Evolutionary conservation across 345 rosid genomes (phyloP), one percentile per base, ranked within the genome.

Genomic region (Euphorbia tirucalli): DNA sequence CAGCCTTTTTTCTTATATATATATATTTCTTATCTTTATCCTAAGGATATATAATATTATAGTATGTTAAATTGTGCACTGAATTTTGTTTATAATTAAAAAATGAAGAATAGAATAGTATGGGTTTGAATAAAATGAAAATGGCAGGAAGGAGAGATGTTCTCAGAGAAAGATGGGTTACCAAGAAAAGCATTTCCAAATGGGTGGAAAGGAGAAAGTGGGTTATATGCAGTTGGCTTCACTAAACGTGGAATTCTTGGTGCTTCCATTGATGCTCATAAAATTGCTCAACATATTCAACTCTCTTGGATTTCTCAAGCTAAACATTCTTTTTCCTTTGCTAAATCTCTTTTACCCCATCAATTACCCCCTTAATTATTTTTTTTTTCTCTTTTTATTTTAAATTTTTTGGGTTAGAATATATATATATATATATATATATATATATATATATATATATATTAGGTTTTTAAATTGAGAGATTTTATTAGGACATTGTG

Each of bases 211-310:
- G 82, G 82, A 3, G 74, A 71, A 59, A 25, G 66, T 58, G 79
- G 77, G 49, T 54, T 79, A 48, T 79, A 75, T 50, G 82, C 82
- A 30, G 79, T 71, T 56, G 82, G 82, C 61, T 79, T 79, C 76
- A 75, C 82, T 9, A 79, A 79, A 62, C 82, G 82, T 71, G 82
- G 82, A 10, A 19, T 79, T 59, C 48, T 79, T 18, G 82, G 82
- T 32, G 82, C 82, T 60, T 74, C 82, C n/a, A 71, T 79, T 39
- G 82, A 79, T 74, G 82, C 82, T 19, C 37, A 16, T 1, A 79
- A 64, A 74, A 79, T 79, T 31, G 73, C 82, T 52, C 50, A 71
- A 37, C 73, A 79, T 44, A 75, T 79, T 39, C 64, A 62, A 44
- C 30, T 11, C 4, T 71, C 70, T 46, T 68, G 74, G 71, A 30